These are phyloP conservation scores for Penicillium odoratum DNA, from an alignment of 495 filamentous ascomycete species.

Conservation along the genomic window DNA sequence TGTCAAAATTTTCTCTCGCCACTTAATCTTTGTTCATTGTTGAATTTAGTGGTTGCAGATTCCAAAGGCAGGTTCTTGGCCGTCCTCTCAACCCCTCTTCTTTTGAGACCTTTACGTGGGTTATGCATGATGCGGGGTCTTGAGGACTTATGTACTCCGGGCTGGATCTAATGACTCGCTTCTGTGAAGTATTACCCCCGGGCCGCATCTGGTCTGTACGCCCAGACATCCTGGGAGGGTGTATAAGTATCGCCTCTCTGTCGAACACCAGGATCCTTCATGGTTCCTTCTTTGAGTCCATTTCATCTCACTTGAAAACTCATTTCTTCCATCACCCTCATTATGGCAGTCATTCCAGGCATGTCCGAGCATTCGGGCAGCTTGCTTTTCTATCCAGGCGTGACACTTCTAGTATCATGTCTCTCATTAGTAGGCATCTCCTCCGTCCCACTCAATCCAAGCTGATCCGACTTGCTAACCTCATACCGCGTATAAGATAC, in stretches of 20 bases:
- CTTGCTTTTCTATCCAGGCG: background rate
- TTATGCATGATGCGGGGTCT: background rate
- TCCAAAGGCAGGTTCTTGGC: background rate
- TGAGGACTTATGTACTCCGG: background rate
- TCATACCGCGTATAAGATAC: background rate
- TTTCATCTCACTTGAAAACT: background rate
- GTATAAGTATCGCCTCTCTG: background rate
- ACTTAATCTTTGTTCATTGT: background rate
- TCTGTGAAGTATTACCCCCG: background rate
- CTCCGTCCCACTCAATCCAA: background rate
- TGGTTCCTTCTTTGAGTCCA: background rate
- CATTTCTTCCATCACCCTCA: background rate
- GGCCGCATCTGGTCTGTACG: background rate
- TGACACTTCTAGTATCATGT: background rate
- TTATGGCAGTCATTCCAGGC: background rate
- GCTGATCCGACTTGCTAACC: background rate
- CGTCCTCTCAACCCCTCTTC: background rate
- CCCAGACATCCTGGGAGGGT: background rate
- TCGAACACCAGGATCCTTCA: background rate
- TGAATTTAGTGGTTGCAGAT: background rate
- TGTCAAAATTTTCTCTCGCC: background rate
- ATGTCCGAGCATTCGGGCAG: background rate
- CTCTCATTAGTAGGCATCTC: background rate
- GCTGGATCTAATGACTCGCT: background rate
- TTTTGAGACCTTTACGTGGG: background rate